Evolutionary conservation across 2,329 filamentous ascomycete species (phyloP), one percentile per base, ranked within the genome.

Genomic region (Trichoderma breve): DNA sequence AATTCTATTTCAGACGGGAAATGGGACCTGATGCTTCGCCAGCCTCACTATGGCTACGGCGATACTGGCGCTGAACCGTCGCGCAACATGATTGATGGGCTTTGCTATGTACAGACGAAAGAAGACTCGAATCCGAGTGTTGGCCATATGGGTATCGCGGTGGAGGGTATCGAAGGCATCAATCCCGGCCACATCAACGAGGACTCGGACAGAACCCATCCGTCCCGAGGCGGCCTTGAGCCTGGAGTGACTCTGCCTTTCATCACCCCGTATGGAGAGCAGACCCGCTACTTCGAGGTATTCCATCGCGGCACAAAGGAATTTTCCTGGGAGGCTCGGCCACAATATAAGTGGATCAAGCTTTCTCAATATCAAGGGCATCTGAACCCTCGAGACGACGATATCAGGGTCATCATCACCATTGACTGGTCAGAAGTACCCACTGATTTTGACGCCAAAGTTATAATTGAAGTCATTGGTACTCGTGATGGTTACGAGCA

Each of bases 21-120:
- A 76, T 89, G 87, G 87, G 84, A 85, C 73, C 81, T 88, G 76
- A 87, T 89, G 73, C 81, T 89, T 76, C 82, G 85, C 26, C 87
- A 85, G 74, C 79, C 82, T 2, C 83, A 84, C 74, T 84, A 83
- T 58, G 79, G 90, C 74, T 87, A 86, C 8, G 73, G 73, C 5
- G 72, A 73, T 24, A 73, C 67, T 7, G 74, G 75, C 2, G 73
- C 72, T 2, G 72, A 74, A 21, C 85, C 87, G 2, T 83, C 89
- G 2, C 82, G 86, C 5, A 90, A 88, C 75, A 86, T 89, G 77
- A 82, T 85, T 28, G 79, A 83, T 3, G 88, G 90, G 8, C 81
- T 87, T 11, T 86, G 84, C 60, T 89, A 87, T 74, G 84, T 88
- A 1, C 85, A 88, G 74, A 80, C 82, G 0, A 78, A 80, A 24